Conservation (phyloP, 306 rosid genomes). For the Vigna hirtella region DNA sequence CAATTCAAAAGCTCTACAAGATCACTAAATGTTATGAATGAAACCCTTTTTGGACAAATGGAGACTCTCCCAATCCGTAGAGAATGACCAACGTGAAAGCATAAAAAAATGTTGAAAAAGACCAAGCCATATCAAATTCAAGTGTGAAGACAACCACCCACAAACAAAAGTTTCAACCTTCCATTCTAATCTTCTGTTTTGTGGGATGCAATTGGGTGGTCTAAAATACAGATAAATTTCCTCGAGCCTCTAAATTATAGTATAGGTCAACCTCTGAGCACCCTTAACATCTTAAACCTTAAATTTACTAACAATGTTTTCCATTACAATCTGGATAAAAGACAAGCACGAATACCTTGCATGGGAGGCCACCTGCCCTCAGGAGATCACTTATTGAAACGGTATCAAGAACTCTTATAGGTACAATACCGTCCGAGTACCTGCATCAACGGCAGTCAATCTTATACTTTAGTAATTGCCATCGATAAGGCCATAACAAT, state of each 20-base stretch:
- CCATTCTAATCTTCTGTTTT: neutral
- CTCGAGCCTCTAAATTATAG: neutral
- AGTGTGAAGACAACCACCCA: neutral
- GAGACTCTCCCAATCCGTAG: constrained; percentile 24
- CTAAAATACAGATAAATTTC: neutral
- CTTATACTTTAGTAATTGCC: constrained; percentile 16
- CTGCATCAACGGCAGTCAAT: constrained; percentile 51
- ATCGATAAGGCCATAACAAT: constrained; percentile 20
- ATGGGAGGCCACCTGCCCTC: constrained; percentile 82
- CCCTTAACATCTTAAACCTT: constrained; percentile 9
- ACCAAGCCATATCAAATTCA: neutral
- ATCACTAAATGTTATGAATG: neutral
- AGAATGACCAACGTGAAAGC: constrained; percentile 4
- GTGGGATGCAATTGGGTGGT: neutral
- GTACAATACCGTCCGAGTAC: constrained; percentile 74
- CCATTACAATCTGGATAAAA: constrained; percentile 9
- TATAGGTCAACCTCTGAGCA: neutral
- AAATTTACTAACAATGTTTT: constrained; percentile 9
- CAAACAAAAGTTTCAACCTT: neutral
- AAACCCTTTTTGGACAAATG: neutral
- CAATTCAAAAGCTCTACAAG: constrained; percentile 16
- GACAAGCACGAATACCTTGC: constrained; percentile 66
- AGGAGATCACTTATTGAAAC: constrained; percentile 65
- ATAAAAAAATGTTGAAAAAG: constrained; percentile 20
- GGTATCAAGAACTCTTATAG: constrained; percentile 81